Evolutionary conservation across 179 eudicot species (phyloP).

Genomic region (Nepenthes alata): DNA sequence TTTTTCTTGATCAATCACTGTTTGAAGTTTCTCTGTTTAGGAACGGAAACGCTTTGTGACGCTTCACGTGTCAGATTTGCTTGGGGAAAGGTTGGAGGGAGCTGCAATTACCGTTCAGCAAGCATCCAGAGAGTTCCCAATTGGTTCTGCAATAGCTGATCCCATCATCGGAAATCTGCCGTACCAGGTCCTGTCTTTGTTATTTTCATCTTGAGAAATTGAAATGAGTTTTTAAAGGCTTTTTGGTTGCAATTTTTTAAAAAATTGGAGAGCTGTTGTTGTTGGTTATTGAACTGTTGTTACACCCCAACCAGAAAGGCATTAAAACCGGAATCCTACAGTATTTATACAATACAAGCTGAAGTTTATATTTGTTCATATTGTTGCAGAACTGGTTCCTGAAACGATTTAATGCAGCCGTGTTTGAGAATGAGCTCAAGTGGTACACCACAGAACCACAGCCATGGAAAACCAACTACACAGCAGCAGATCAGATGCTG

Average conservation of each 20-base stretch:
- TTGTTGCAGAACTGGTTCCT: constrained; percentile 57
- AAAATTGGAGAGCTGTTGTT: too few species aligned
- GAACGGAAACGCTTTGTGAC: constrained; percentile 67
- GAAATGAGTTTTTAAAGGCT: too few species aligned
- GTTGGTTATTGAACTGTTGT: not conserved
- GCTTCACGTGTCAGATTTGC: constrained; percentile 51
- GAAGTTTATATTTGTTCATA: too few species aligned
- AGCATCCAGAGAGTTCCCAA: constrained; percentile 64
- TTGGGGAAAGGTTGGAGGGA: constrained; percentile 50
- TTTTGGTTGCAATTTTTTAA: too few species aligned
- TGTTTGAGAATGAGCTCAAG: constrained; percentile 87
- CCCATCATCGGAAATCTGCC: constrained; percentile 53
- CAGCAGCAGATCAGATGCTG: constrained; percentile 59
- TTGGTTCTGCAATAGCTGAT: constrained; percentile 82
- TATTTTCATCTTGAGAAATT: too few species aligned
- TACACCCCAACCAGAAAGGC: too few species aligned
- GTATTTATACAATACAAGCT: not conserved
- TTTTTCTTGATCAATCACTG: too few species aligned
- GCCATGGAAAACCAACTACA: constrained; percentile 57
- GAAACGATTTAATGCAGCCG: constrained; percentile 80
- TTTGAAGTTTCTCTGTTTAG: constrained; percentile 17
- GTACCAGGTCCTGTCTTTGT: constrained; percentile 41
- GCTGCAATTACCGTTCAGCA: constrained; percentile 50
- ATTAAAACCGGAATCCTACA: too few species aligned
- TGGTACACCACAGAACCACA: constrained; percentile 77